phyloP scores from a whole-genome alignment of 108 stramenopile species.

The Stephanodiscus triporus region DNA sequence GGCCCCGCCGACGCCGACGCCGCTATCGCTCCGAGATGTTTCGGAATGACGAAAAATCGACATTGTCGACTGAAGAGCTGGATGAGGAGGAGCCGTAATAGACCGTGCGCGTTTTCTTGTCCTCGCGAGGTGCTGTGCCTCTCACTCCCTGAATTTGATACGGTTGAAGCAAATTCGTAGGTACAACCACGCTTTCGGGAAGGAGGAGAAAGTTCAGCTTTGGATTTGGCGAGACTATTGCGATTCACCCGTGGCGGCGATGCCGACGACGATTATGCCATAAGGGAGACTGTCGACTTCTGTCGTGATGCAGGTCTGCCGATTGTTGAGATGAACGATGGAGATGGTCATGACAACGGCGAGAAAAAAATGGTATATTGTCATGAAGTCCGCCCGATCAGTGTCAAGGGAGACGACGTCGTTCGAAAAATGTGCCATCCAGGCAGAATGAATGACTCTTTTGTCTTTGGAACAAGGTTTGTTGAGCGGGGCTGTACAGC shows the following conservation, averaged over 20 bases:
- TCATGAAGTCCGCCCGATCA: conserved; percentile 54
- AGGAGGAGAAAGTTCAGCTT: conserved; percentile 31
- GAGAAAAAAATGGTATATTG: conserved; percentile 10
- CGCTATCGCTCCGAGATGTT: background rate
- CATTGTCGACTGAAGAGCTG: background rate
- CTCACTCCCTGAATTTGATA: conserved; percentile 43
- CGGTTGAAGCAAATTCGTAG: conserved; percentile 31
- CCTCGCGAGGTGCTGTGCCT: conserved; percentile 48
- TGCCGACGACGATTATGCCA: conserved; percentile 7
- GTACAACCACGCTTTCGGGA: conserved; percentile 50
- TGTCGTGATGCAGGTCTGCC: conserved; percentile 51
- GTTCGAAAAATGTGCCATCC: conserved; percentile 48
- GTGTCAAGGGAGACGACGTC: conserved; percentile 19
- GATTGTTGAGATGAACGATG: conserved; percentile 19
- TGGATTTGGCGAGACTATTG: conserved; percentile 36
- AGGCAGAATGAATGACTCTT: conserved; percentile 44
- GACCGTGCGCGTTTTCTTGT: conserved; percentile 40
- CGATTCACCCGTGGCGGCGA: conserved; percentile 9
- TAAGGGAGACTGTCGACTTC: conserved; percentile 29
- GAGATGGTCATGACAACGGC: background rate
- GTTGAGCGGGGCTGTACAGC: background rate
- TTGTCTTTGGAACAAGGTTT: conserved; percentile 47
- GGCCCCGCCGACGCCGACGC: conserved; percentile 15
- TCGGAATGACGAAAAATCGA: background rate
- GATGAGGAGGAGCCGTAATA: background rate